Evolutionary conservation across 164 flowering plant genomes (phyloP).

Genomic region (Euptelea pleiosperma): DNA sequence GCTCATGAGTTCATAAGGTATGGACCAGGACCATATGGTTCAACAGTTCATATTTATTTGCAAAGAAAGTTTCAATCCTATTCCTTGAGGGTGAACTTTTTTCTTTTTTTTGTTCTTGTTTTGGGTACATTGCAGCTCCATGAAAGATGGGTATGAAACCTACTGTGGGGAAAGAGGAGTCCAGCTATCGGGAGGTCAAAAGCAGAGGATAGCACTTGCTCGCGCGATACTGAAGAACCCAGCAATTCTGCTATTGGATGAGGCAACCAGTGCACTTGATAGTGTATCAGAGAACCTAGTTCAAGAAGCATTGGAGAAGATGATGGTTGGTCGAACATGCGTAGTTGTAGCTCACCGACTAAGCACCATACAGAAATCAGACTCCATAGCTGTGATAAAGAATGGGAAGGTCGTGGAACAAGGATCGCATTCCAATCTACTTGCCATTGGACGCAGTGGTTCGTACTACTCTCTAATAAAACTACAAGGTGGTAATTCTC

Average conservation of each 20-base stretch:
- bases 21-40: background rate
- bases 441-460: constrained; percentile 33
- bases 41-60: no score
- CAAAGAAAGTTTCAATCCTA: no score
- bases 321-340: constrained; percentile 48
- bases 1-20: constrained; percentile 33
- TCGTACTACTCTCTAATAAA: constrained; percentile 39
- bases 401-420: constrained; percentile 41
- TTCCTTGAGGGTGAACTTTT: no score
- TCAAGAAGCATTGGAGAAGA: constrained; percentile 48
- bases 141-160: constrained; percentile 44
- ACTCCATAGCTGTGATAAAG: constrained; percentile 40
- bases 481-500: constrained; percentile 27
- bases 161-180: constrained; percentile 57
- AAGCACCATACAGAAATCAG: constrained; percentile 40
- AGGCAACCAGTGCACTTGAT: constrained; percentile 59
- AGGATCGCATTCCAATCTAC: constrained; percentile 36
- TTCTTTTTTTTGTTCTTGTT: background rate
- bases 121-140: constrained; percentile 12
- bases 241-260: constrained; percentile 41
- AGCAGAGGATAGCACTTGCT: constrained; percentile 58
- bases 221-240: constrained; percentile 55
- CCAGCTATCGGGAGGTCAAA: constrained; percentile 58
- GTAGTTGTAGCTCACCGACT: constrained; percentile 48
- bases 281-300: constrained; percentile 44